phyloP scores from a whole-genome alignment of 805 yeast genomes.

The Geotrichum ghanense region DNA sequence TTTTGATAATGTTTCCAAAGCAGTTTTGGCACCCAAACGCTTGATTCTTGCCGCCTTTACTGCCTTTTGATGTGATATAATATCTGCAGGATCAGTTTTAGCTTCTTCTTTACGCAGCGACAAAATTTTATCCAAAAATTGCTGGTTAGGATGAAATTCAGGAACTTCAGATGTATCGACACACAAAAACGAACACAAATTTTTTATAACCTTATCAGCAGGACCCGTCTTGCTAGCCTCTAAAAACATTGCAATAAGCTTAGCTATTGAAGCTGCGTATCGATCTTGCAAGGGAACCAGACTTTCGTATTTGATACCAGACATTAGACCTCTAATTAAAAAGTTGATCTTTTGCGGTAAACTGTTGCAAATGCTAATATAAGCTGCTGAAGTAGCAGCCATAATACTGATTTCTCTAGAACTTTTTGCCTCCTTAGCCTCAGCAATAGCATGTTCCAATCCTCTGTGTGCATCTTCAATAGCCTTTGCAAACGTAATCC shows the following conservation, averaged over 20 bases:
- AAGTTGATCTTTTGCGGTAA: constrained; percentile 88
- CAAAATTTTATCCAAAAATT: constrained; percentile 43
- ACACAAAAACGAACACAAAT: constrained; percentile 84
- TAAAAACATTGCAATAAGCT: constrained; percentile 49
- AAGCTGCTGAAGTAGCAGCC: constrained; percentile 70
- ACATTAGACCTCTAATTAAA: constrained; percentile 83
- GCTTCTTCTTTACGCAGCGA: constrained; percentile 75
- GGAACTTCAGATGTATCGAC: constrained; percentile 96
- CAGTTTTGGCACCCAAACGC: constrained; percentile 69
- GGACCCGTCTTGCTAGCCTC: constrained; percentile 53
- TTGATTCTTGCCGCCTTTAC: constrained; percentile 68
- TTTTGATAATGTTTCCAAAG: constrained; percentile 49
- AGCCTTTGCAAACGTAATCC: constrained; percentile 59
- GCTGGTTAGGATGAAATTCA: constrained; percentile 61
- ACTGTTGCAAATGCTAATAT: constrained; percentile 34
- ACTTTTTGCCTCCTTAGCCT: constrained; percentile 43
- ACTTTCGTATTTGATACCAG: constrained; percentile 71
- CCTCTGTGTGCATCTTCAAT: constrained; percentile 70
- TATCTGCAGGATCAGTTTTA: constrained; percentile 47
- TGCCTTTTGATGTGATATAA: constrained; percentile 47
- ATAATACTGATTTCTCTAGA: constrained; percentile 42
- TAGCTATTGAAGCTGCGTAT: constrained; percentile 58
- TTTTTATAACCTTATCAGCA: constrained; percentile 79
- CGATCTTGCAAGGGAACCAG: constrained; percentile 53
- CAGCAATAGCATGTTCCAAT: constrained; percentile 52